Conservation (phyloP, 768 basidiomycete species). For the Auricularia sp. region DNA sequence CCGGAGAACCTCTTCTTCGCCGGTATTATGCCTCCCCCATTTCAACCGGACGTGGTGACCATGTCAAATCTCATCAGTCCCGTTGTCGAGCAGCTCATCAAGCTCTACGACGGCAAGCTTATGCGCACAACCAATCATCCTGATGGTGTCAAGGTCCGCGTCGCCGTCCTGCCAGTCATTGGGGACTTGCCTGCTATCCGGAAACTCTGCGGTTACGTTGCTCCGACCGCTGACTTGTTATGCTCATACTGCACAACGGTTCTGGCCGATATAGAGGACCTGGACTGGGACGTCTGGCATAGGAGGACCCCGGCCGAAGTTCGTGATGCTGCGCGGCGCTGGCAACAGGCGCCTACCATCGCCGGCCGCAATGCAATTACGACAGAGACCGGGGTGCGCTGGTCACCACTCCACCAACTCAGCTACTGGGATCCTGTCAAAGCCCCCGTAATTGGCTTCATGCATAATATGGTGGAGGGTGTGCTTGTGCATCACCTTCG, state of each 20-base stretch:
- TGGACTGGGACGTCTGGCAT: background rate
- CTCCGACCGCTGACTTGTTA: background rate
- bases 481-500: constrained; percentile 18
- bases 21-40: constrained; percentile 33
- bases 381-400: constrained; percentile 18
- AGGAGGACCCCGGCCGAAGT: background rate
- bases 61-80: constrained; percentile 30
- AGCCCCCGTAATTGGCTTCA: constrained; percentile 20
- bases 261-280: background rate
- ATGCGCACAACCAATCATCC: constrained; percentile 17
- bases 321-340: background rate
- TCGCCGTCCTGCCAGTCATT: background rate
- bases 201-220: background rate
- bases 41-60: constrained; percentile 22
- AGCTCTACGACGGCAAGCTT: constrained; percentile 26
- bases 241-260: background rate
- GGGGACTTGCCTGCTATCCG: background rate
- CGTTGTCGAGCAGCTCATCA: constrained; percentile 28
- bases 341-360: background rate
- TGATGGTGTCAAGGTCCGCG: constrained; percentile 18
- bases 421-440: constrained; percentile 23
- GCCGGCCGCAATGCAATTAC: background rate
- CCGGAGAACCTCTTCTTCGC: constrained; percentile 33
- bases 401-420: constrained; percentile 20
- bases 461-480: constrained; percentile 24